Conservation (phyloP, 345 rosid genomes). For the Corchorus capsularis region DNA sequence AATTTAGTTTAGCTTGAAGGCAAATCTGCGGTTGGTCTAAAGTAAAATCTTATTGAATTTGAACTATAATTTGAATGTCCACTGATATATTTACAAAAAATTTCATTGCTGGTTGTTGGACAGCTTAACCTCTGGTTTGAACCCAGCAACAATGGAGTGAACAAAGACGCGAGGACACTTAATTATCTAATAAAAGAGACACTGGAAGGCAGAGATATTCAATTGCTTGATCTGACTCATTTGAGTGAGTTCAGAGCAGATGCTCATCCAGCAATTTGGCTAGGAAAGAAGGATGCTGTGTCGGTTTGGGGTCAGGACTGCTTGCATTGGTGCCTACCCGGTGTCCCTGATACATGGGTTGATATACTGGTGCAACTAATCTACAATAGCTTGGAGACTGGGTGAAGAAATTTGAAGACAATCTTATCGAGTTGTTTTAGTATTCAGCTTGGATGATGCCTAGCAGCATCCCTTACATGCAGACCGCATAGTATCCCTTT, state of each 20-base stretch:
- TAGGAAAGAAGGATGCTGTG: slow-evolving; percentile 91
- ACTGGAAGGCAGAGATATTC: slow-evolving; percentile 51
- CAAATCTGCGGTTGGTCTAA: background rate
- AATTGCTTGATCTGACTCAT: slow-evolving; percentile 65
- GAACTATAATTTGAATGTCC: background rate
- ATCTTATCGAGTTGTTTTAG: background rate
- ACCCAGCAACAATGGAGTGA: slow-evolving; percentile 85
- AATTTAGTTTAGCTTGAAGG: background rate
- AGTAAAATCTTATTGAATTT: background rate
- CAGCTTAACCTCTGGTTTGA: slow-evolving; percentile 97
- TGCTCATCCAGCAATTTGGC: slow-evolving; percentile 94
- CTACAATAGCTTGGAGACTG: slow-evolving; percentile 28
- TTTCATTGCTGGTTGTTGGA: slow-evolving; percentile 43
- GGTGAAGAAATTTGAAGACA: slow-evolving; percentile 22
- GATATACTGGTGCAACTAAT: slow-evolving; percentile 72
- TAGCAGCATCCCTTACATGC: background rate
- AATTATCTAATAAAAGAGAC: slow-evolving; percentile 53
- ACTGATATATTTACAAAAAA: background rate
- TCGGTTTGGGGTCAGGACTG: slow-evolving; percentile 96
- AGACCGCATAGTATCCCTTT: too few species aligned
- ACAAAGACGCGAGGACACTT: slow-evolving; percentile 77
- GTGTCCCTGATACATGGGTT: slow-evolving; percentile 93
- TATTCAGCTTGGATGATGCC: slow-evolving; percentile 7
- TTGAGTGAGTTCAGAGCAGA: slow-evolving; percentile 93
- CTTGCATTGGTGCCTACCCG: slow-evolving; percentile 99